These are phyloP conservation scores for Boletus rubescentipes DNA, from an alignment of 768 basidiomycete genomes.

Conservation along the genomic window DNA sequence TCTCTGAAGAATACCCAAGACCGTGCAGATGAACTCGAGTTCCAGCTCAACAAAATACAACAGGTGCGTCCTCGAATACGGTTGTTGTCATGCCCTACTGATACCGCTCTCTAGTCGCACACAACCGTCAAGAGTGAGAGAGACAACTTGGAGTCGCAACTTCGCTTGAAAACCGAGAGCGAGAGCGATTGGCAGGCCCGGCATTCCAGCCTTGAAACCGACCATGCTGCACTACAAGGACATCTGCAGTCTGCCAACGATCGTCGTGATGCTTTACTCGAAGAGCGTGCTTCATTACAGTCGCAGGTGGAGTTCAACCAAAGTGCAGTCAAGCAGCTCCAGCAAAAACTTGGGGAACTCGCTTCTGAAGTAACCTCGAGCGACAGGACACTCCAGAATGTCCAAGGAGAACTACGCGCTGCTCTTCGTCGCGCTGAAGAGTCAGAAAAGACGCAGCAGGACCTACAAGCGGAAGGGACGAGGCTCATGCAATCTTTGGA, in stretches of 20 bases:
- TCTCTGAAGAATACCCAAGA: constrained; percentile 79
- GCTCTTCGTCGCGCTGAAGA: constrained; percentile 71
- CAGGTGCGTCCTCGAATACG: constrained; percentile 50
- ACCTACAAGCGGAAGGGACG: constrained; percentile 76
- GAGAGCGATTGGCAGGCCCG: constrained; percentile 49
- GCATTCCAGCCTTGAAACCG: constrained; percentile 46
- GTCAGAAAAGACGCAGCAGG: constrained; percentile 68
- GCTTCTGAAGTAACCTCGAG: constrained; percentile 52
- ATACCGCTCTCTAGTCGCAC: constrained; percentile 45
- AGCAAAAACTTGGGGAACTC: constrained; percentile 58
- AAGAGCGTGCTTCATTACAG: constrained; percentile 52
- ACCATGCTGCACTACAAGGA: constrained; percentile 38
- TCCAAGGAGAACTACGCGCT: constrained; percentile 64
- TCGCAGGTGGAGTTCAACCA: constrained; percentile 47
- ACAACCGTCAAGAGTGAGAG: constrained; percentile 58
- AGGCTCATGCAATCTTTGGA: constrained; percentile 77
- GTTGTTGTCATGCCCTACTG: background rate
- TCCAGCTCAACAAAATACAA: constrained; percentile 74
- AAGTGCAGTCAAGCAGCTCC: constrained; percentile 48
- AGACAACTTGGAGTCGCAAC: constrained; percentile 51
- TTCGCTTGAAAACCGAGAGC: constrained; percentile 41
- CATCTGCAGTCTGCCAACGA: constrained; percentile 45
- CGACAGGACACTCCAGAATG: constrained; percentile 55
- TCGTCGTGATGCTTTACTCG: constrained; percentile 46
- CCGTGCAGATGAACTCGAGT: constrained; percentile 80